Evolutionary conservation across 2,329 filamentous ascomycete species (phyloP).

Genomic region (Raffaelea deltoideospora): DNA sequence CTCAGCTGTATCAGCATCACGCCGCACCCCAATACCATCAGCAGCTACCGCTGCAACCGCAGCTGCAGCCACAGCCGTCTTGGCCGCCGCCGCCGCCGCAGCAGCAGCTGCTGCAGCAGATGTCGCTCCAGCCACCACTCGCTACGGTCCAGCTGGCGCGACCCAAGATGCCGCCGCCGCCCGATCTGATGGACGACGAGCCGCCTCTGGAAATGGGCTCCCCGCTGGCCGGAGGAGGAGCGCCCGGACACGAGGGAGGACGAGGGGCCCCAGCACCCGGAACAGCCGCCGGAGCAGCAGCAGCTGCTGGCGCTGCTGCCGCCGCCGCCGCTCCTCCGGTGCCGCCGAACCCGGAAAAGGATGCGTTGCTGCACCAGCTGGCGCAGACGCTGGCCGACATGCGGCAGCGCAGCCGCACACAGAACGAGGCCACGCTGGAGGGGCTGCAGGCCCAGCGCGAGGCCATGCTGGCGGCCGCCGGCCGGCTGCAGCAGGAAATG

Average conservation of each 20-base stretch:
- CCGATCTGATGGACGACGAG: slow-evolving; percentile 43
- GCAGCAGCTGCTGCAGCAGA: slow-evolving; percentile 11
- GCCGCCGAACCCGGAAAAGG: slow-evolving; percentile 90
- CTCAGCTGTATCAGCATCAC: not conserved
- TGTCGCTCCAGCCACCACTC: slow-evolving; percentile 10
- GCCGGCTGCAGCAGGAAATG: slow-evolving; percentile 59
- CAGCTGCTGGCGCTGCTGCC: not conserved
- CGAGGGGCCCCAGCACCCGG: too few species aligned
- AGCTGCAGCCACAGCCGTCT: slow-evolving; percentile 13
- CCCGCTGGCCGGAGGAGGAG: too few species aligned
- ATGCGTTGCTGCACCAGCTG: slow-evolving; percentile 66
- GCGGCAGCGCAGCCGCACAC: slow-evolving; percentile 51
- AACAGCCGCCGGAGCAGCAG: not conserved
- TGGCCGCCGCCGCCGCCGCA: slow-evolving; percentile 10
- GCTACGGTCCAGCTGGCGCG: slow-evolving; percentile 17
- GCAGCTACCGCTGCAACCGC: slow-evolving; percentile 16
- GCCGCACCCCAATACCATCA: slow-evolving; percentile 9
- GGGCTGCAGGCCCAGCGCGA: slow-evolving; percentile 65
- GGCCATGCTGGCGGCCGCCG: slow-evolving; percentile 57
- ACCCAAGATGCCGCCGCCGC: slow-evolving; percentile 27
- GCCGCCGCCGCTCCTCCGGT: slow-evolving; percentile 62
- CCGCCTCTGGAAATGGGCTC: slow-evolving; percentile 34
- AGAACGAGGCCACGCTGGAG: slow-evolving; percentile 59
- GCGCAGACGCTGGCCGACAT: slow-evolving; percentile 54
- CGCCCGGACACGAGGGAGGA: too few species aligned